Evolutionary conservation across 345 rosid species (phyloP).

Genomic region (Gossypium australe): DNA sequence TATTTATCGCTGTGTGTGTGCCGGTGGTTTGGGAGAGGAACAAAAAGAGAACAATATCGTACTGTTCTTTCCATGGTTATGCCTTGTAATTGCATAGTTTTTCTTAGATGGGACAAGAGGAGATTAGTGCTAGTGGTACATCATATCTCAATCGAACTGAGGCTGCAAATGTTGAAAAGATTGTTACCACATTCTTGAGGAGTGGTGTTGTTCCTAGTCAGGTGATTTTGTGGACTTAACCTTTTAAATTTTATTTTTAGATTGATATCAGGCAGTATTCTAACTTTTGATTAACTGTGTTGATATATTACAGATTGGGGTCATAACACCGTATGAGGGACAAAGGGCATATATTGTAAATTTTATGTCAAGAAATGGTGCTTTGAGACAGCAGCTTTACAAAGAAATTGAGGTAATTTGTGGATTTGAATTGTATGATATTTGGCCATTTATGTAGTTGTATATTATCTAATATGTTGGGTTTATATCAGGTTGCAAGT

Average conservation of each 20-base stretch:
- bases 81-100: conserved; percentile 19
- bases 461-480: conserved; percentile 14
- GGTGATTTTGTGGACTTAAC: conserved; percentile 32
- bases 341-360: conserved; percentile 98
- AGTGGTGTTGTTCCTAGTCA: conserved; percentile 98
- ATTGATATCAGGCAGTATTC: not conserved
- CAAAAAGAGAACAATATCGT: not conserved
- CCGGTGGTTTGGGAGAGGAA: not conserved
- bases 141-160: conserved; percentile 97
- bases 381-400: conserved; percentile 96
- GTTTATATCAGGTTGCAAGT: conserved; percentile 67
- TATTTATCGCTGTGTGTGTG: not conserved
- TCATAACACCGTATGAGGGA: conserved; percentile 97
- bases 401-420: conserved; percentile 91
- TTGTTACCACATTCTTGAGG: conserved; percentile 93
- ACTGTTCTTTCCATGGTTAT: conserved; percentile 5
- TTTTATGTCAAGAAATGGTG: conserved; percentile 96
- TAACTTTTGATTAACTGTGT: not conserved
- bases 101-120: conserved; percentile 97
- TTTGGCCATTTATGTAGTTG: not conserved
- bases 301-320: conserved; percentile 67
- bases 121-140: conserved; percentile 98
- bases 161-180: conserved; percentile 99
- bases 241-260: not conserved
- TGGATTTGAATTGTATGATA: not conserved